Evolutionary conservation across 2,329 filamentous ascomycete genomes (phyloP), one percentile per base, ranked within the genome.

Genomic region (Alternaria sp.): DNA sequence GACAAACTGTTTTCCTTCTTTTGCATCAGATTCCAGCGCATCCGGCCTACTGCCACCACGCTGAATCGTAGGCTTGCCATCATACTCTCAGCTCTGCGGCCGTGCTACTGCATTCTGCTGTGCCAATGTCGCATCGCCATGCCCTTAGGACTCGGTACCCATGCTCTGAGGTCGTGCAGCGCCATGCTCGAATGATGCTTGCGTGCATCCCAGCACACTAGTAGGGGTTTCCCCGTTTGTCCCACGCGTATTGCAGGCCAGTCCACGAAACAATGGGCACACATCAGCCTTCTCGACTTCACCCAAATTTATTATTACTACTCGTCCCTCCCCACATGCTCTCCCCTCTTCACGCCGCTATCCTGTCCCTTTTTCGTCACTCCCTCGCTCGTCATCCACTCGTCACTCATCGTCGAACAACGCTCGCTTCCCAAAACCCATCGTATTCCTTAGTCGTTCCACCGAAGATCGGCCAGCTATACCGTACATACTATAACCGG

Each of bases 231-330:
- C 71, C 72, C 63, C 65, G 68, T 72, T 71, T 63, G 72, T 74
- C 65, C 68, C 71, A 75, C 73, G 76, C 72, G 70, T 75, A 57
- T 69, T 73, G 69, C 75, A 76, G 69, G 66, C 63, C 65, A 53
- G 68, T 67, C 68, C 74, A 73, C 74, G 73, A 73, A 72, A 78
- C 72, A 78, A 73, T 49, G 73, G 68, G 59, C 67, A 67, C 69
- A 71, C 50, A 61, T 71, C 74, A 74, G 73, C 71, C 69, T 64
- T 71, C 67, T 65, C 62, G 46, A 66, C 67, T 52, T 71, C 69
- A 70, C 68, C 69, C 72, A 72, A 76, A 75, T 75, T 75, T 75
- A 77, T 68, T 73, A 72, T 72, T 70, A 70, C 61, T 62, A 66
- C 65, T 75, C 66, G 63, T 71, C 68, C 59, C 64, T 71, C 73